A percentile compares a stretch with the other conserved stretches of the same genome.
Conservation (phyloP, 1,284 basidiomycete genomes). For the Cutaneotrichosporon dermatis region DNA sequence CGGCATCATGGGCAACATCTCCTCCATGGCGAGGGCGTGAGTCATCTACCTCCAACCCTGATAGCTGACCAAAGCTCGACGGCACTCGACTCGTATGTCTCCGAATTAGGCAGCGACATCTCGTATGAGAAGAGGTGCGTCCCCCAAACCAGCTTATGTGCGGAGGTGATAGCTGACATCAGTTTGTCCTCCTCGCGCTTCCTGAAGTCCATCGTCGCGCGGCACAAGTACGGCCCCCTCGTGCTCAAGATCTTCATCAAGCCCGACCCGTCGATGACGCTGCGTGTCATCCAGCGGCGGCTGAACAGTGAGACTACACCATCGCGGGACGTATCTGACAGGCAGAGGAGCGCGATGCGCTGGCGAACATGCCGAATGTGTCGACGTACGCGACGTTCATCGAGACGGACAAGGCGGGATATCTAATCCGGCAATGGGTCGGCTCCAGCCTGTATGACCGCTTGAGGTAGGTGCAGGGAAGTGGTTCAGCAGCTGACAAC, state of each 20-base stretch:
- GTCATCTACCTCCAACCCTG: slow-evolving; percentile 7
- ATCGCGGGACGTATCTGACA: slow-evolving; percentile 7
- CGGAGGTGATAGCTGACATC: slow-evolving; percentile 4
- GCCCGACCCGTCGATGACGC: slow-evolving; percentile 64
- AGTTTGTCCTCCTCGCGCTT: slow-evolving; percentile 78
- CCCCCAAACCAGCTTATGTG: no score
- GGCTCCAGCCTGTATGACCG: slow-evolving; percentile 94
- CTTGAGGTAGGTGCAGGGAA: slow-evolving; percentile 66
- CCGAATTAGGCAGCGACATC: slow-evolving; percentile 77
- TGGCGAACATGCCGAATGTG: slow-evolving; percentile 80
- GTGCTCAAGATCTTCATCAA: slow-evolving; percentile 80
- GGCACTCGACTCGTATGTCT: slow-evolving; percentile 81
- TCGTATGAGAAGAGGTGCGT: slow-evolving; percentile 81
- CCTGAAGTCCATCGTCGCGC: slow-evolving; percentile 81
- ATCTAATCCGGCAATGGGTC: slow-evolving; percentile 90
- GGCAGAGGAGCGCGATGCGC: slow-evolving; percentile 74
- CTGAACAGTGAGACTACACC: slow-evolving; percentile 58
- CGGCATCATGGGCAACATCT: slow-evolving; percentile 41
- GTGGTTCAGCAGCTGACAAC: background rate
- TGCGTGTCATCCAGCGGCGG: slow-evolving; percentile 63
- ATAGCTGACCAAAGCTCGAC: slow-evolving; percentile 49
- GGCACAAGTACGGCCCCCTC: slow-evolving; percentile 65
- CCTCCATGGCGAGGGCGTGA: slow-evolving; percentile 49
- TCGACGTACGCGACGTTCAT: slow-evolving; percentile 86
- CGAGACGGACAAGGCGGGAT: slow-evolving; percentile 94